A percentile compares a stretch with the other conserved stretches of the same genome.
phyloP scores from a whole-genome alignment of 2,329 filamentous ascomycete genomes.

The Neofusicoccum sp. region DNA sequence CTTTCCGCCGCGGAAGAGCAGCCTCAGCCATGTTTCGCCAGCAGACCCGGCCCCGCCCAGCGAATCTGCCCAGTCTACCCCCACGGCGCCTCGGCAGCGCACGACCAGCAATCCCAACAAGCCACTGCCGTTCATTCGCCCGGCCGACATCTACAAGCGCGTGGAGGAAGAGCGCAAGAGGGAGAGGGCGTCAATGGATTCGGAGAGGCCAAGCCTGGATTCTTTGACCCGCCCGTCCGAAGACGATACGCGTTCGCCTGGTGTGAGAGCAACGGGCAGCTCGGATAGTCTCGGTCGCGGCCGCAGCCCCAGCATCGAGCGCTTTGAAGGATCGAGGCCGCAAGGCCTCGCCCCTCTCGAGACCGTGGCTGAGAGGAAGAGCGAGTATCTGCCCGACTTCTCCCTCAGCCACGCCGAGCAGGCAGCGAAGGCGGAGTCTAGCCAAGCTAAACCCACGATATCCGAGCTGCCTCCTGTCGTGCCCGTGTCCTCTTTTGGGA shows the following conservation, averaged over 20 bases:
- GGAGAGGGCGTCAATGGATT: conserved; percentile 58
- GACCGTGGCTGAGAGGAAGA: conserved; percentile 58
- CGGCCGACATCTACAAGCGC: conserved; percentile 74
- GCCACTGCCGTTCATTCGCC: conserved; percentile 64
- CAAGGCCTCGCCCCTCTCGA: conserved; percentile 41
- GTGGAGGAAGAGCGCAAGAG: conserved; percentile 64
- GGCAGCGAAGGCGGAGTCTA: neutral
- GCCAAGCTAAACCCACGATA: neutral
- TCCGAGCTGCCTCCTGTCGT: conserved; percentile 24
- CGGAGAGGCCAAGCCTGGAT: conserved; percentile 57
- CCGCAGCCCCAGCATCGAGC: neutral
- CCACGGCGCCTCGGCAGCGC: conserved; percentile 26
- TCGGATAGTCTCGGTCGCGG: conserved; percentile 14
- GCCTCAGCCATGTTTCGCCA: conserved; percentile 47
- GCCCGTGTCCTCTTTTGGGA: conserved; percentile 27
- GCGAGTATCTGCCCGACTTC: conserved; percentile 55
- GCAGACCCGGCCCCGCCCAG: neutral
- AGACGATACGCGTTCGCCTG: conserved; percentile 18
- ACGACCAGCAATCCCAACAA: conserved; percentile 43
- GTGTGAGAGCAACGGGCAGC: conserved; percentile 13
- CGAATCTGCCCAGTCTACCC: conserved; percentile 6
- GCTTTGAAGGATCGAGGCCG: neutral
- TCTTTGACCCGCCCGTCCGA: conserved; percentile 38
- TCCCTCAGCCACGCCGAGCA: conserved; percentile 1
- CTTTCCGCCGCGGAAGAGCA: conserved; percentile 63